Evolutionary conservation across 441 rosid species (phyloP).

Genomic region (Kokia cookei): DNA sequence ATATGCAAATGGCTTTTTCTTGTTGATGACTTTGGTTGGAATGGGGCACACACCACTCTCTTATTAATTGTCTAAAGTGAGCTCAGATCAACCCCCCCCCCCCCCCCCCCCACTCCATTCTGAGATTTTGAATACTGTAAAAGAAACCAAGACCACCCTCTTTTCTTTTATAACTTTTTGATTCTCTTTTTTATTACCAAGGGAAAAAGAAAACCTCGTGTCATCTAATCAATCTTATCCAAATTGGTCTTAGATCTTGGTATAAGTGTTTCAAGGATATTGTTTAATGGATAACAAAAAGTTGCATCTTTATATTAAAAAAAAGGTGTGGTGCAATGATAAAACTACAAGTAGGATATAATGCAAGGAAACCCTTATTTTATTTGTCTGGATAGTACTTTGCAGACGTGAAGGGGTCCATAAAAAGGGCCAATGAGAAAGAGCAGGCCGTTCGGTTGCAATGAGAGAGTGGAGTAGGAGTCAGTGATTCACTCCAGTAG

Average conservation of each 20-base stretch:
- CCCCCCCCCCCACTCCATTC: background rate
- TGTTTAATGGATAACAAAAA: background rate
- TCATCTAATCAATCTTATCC: slow-evolving; percentile 10
- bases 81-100: background rate
- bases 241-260: too few species aligned
- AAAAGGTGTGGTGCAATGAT: background rate
- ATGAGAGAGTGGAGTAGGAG: slow-evolving; percentile 62
- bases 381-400: slow-evolving; percentile 12
- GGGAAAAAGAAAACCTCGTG: slow-evolving; percentile 24
- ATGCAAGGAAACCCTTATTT: background rate
- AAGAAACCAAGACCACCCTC: background rate
- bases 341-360: background rate
- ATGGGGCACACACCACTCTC: too few species aligned
- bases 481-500: slow-evolving; percentile 36
- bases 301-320: background rate
- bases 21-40: slow-evolving; percentile 14
- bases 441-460: slow-evolving; percentile 92
- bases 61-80: background rate
- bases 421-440: slow-evolving; percentile 57
- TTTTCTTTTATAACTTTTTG: background rate
- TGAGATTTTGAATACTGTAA: background rate
- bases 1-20: slow-evolving; percentile 33
- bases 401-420: slow-evolving; percentile 27
- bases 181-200: background rate
- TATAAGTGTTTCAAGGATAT: background rate